These are phyloP conservation scores for Eimeria praecox DNA, from an alignment of 169 alveolate species.

Conservation along the genomic window DNA sequence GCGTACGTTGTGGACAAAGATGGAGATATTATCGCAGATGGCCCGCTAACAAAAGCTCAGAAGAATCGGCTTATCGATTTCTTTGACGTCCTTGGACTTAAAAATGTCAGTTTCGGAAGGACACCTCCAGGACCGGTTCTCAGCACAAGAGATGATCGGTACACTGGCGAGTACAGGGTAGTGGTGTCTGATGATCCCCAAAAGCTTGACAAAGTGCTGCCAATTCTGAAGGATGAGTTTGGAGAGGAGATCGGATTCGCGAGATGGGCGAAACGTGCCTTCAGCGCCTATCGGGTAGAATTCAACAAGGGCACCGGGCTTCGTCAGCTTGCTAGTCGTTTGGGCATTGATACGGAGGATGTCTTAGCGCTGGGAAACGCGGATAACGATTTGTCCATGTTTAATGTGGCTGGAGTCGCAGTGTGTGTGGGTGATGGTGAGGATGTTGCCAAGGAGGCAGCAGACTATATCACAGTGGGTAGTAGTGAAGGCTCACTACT, in stretches of 20 bases:
- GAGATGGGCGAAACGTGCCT: slow-evolving; percentile 13
- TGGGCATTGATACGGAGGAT: slow-evolving; percentile 78
- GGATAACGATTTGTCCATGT: slow-evolving; percentile 87
- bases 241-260: slow-evolving; percentile 41
- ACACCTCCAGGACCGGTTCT: neutral
- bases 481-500: slow-evolving; percentile 33
- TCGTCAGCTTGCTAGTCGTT: neutral
- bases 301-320: slow-evolving; percentile 58
- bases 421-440: slow-evolving; percentile 86
- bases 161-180: neutral
- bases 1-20: slow-evolving; percentile 51
- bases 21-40: slow-evolving; percentile 26
- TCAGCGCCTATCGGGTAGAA: slow-evolving; percentile 19
- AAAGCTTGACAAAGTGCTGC: slow-evolving; percentile 6
- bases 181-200: slow-evolving; percentile 11
- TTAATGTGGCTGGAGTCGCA: slow-evolving; percentile 83
- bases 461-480: slow-evolving; percentile 40
- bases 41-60: neutral
- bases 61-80: slow-evolving; percentile 7
- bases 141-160: neutral
- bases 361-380: slow-evolving; percentile 88
- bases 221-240: neutral
- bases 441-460: slow-evolving; percentile 28
- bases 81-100: neutral
- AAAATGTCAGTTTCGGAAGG: neutral